These are phyloP conservation scores for Glarea lozoyensis DNA, from an alignment of 495 filamentous ascomycete genomes.

Conservation along the genomic window DNA sequence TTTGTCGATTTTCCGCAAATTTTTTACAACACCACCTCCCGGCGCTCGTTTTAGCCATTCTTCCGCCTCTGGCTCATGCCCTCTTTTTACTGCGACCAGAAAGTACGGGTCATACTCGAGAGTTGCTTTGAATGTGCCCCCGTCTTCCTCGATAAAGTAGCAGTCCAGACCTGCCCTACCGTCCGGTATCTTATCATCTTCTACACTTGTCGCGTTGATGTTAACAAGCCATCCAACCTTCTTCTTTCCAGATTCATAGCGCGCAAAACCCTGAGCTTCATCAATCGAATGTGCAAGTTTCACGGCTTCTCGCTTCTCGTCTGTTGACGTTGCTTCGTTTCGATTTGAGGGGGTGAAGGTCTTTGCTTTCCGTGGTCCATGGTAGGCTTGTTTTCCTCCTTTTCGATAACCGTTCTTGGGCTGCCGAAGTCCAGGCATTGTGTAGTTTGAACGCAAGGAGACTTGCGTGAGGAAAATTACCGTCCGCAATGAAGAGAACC, in stretches of 20 bases:
- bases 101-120: constrained; percentile 97
- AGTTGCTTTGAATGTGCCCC: constrained; percentile 90
- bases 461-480: no score
- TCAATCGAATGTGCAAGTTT: constrained; percentile 84
- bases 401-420: constrained; percentile 43
- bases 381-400: constrained; percentile 43
- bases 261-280: constrained; percentile 85
- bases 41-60: constrained; percentile 81
- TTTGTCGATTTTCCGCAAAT: constrained; percentile 67
- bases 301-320: constrained; percentile 76
- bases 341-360: constrained; percentile 67
- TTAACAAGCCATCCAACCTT: constrained; percentile 91
- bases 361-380: constrained; percentile 43
- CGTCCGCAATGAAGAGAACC: constrained; percentile 4
- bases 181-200: constrained; percentile 66
- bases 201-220: constrained; percentile 79
- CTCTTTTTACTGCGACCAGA: constrained; percentile 79
- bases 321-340: constrained; percentile 74
- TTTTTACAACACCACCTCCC: constrained; percentile 80
- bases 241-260: constrained; percentile 82
- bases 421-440: constrained; percentile 20
- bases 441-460: constrained; percentile 4
- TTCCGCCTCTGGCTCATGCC: constrained; percentile 85
- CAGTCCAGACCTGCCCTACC: constrained; percentile 81
- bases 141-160: constrained; percentile 94